Evolutionary conservation across 2,329 filamentous ascomycete genomes (phyloP).

Genomic region (Neopestalotiopsis sp.): DNA sequence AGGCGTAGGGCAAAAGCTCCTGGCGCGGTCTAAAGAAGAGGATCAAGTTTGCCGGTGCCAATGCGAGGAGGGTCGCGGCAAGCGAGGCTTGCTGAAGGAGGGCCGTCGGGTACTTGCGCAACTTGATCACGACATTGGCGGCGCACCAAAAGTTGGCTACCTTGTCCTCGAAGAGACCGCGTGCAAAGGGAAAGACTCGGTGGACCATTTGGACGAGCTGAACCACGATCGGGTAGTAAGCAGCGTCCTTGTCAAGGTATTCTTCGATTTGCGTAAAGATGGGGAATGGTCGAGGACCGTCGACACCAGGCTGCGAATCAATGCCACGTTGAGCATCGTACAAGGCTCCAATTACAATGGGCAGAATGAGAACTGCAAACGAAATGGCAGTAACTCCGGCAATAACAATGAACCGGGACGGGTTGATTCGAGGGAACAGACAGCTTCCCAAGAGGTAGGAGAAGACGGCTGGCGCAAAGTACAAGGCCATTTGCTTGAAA

Average conservation of each 20-base stretch:
- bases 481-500: constrained; percentile 99
- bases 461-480: constrained; percentile 93
- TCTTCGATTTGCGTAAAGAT: constrained; percentile 63
- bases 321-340: constrained; percentile 72
- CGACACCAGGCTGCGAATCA: constrained; percentile 58
- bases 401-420: constrained; percentile 74
- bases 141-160: constrained; percentile 99
- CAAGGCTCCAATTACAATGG: constrained; percentile 73
- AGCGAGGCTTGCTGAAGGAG: constrained; percentile 80
- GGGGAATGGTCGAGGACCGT: constrained; percentile 65
- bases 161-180: constrained; percentile 98
- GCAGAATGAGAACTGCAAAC: constrained; percentile 77
- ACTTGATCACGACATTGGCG: constrained; percentile 86
- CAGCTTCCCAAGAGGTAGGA: constrained; percentile 89
- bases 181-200: constrained; percentile 92
- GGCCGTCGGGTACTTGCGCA: constrained; percentile 73
- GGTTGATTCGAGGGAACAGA: constrained; percentile 73
- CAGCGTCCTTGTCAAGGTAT: constrained; percentile 65
- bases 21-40: constrained; percentile 81
- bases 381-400: constrained; percentile 73
- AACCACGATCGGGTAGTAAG: constrained; percentile 76
- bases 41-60: constrained; percentile 78
- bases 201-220: constrained; percentile 85
- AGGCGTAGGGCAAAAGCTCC: constrained; percentile 76
- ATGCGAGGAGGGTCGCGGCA: constrained; percentile 74